These are phyloP conservation scores for Diaporthe sp. DNA, from an alignment of 2,329 filamentous ascomycete species.

Conservation along the genomic window DNA sequence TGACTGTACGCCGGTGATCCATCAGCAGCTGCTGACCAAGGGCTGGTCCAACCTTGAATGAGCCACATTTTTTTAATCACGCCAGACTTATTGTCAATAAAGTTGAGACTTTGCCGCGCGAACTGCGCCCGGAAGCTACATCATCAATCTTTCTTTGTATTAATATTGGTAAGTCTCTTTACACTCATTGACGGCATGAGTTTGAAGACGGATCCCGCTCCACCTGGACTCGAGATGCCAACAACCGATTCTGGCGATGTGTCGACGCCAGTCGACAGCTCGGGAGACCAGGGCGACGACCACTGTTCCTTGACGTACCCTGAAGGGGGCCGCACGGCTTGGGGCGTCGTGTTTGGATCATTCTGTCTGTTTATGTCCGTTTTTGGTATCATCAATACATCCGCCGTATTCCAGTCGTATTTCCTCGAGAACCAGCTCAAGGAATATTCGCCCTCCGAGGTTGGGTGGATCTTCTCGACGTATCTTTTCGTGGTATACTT, in stretches of 20 bases:
- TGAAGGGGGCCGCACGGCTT: conserved; percentile 79
- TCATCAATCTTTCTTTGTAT: background rate
- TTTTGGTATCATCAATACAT: conserved; percentile 80
- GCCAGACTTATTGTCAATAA: background rate
- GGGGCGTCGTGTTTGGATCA: conserved; percentile 82
- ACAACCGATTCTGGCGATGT: background rate
- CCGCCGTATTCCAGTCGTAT: conserved; percentile 85
- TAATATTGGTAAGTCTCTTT: background rate
- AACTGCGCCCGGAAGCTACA: background rate
- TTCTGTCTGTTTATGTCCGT: conserved; percentile 79
- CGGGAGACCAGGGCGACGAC: background rate
- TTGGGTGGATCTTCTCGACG: conserved; percentile 88
- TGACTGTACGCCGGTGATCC: background rate
- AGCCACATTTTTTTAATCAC: background rate
- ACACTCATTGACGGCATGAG: background rate
- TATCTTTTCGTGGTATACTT: conserved; percentile 87
- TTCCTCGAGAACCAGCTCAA: conserved; percentile 79
- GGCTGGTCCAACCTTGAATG: background rate
- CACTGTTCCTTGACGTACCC: conserved; percentile 68
- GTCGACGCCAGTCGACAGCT: background rate
- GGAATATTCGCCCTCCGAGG: conserved; percentile 73
- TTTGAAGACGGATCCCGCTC: background rate
- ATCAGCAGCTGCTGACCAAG: background rate
- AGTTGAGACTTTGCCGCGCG: background rate
- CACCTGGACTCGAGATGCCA: background rate